Percentiles rank a stretch among this genome's conserved stretches.
Evolutionary conservation across 225 moss, liverwort and hornwort species (phyloP).

Genomic region (Bryoerythrophyllum caledonicum): DNA sequence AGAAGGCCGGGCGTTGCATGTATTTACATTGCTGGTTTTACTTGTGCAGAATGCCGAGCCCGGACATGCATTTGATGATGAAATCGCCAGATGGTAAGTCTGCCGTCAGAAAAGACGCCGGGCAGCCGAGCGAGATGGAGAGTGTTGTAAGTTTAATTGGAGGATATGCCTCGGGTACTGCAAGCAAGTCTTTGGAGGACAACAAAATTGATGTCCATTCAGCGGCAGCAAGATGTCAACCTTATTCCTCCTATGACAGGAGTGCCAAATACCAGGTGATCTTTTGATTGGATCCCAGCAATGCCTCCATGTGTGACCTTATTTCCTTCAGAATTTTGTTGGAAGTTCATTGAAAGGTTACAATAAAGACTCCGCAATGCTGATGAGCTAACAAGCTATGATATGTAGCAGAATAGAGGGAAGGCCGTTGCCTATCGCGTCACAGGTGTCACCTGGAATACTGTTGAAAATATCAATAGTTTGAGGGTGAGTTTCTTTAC

Average conservation of each 20-base stretch:
- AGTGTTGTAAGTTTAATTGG: constrained; percentile 84
- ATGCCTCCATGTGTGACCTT: background rate
- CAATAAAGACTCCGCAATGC: background rate
- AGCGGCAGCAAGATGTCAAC: constrained; percentile 88
- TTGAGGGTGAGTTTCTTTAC: constrained; percentile 67
- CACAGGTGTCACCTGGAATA: constrained; percentile 88
- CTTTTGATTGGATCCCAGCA: constrained; percentile 5
- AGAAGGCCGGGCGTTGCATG: constrained; percentile 4
- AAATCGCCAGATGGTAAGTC: constrained; percentile 81
- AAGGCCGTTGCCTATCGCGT: constrained; percentile 87
- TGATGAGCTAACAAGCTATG: constrained; percentile 22
- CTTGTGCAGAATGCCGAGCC: constrained; percentile 77
- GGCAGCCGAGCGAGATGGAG: constrained; percentile 54
- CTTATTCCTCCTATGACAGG: constrained; percentile 68
- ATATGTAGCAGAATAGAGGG: constrained; percentile 58
- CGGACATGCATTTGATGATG: constrained; percentile 77
- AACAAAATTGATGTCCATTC: constrained; percentile 48
- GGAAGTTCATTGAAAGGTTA: constrained; percentile 10
- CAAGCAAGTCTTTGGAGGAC: constrained; percentile 47
- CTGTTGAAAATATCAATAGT: constrained; percentile 75
- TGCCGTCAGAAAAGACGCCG: constrained; percentile 59
- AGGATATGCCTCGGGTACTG: constrained; percentile 45
- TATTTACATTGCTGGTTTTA: constrained; percentile 19
- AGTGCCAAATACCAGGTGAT: constrained; percentile 64
- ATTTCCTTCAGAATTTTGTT: constrained; percentile 11